Conservation (phyloP, 2,329 filamentous ascomycete species). For the Aspergillus floridensis region DNA sequence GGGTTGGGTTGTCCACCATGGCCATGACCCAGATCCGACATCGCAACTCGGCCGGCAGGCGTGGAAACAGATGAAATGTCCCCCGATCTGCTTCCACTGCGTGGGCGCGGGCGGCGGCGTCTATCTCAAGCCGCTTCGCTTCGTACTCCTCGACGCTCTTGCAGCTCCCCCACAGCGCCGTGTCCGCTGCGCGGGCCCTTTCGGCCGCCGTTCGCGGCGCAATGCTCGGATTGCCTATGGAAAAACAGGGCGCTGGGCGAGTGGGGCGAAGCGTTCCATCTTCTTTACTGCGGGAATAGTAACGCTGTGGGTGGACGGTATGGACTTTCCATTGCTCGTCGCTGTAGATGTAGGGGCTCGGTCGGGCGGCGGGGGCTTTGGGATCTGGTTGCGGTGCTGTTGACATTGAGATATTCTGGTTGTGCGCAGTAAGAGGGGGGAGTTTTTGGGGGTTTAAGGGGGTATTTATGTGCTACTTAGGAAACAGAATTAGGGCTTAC, state of each 20-base stretch:
- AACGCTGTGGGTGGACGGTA: not conserved
- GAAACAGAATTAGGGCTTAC: too few species aligned
- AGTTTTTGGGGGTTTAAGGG: too few species aligned
- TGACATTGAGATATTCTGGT: not conserved
- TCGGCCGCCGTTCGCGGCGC: not conserved
- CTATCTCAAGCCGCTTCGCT: not conserved
- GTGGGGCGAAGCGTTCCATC: not conserved
- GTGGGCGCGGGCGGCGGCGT: not conserved
- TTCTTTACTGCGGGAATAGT: not conserved
- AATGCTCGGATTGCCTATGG: not conserved
- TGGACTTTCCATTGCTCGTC: not conserved
- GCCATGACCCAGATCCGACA: not conserved
- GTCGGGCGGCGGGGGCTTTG: not conserved
- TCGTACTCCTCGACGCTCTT: not conserved
- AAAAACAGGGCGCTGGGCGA: not conserved
- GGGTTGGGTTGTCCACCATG: not conserved
- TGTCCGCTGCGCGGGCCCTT: not conserved
- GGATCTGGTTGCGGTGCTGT: too few species aligned
- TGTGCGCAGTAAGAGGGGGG: not conserved
- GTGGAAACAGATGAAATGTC: not conserved
- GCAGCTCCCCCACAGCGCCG: not conserved
- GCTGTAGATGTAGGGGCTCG: not conserved
- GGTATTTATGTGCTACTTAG: not conserved
- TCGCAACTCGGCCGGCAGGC: not conserved
- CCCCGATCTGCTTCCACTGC: not conserved